Conservation (phyloP, 2,329 filamentous ascomycete species). For the Colletotrichum sp. region DNA sequence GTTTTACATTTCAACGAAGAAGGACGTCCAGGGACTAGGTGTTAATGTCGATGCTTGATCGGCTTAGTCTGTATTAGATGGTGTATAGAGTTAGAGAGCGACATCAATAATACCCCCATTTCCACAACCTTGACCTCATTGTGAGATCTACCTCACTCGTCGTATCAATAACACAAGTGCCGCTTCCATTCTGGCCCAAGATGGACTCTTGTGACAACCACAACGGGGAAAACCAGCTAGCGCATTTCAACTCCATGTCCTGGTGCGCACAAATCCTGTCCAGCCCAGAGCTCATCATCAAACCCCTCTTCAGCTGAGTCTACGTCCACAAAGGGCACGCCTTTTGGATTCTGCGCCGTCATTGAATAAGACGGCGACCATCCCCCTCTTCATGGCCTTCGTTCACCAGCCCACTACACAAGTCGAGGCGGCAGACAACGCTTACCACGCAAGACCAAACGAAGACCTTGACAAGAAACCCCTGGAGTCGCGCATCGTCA, state of each 20-base stretch:
- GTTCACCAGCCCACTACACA: background rate
- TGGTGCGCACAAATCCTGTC: background rate
- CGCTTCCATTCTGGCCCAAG: background rate
- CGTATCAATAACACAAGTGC: fast-evolving
- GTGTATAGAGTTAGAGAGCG: background rate
- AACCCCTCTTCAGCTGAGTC: background rate
- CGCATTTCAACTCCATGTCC: background rate
- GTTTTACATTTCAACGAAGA: background rate
- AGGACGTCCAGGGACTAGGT: background rate
- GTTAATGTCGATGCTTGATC: background rate
- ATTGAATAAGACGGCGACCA: background rate
- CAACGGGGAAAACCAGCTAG: background rate
- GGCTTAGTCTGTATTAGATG: background rate
- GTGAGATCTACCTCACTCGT: background rate
- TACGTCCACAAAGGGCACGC: background rate
- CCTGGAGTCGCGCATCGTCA: too few relatives aligned
- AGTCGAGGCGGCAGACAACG: background rate
- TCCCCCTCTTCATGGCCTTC: background rate
- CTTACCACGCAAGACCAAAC: too few relatives aligned
- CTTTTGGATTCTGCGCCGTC: background rate
- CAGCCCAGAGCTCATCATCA: background rate
- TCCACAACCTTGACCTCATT: fast-evolving
- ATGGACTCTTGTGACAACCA: background rate
- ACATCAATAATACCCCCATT: background rate
- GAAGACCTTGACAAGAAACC: too few relatives aligned